A percentile compares a stretch with the other conserved stretches of the same genome.
Evolutionary conservation across 495 filamentous ascomycete species (phyloP).

Genomic region (Melanomma pulvis-pyrius): DNA sequence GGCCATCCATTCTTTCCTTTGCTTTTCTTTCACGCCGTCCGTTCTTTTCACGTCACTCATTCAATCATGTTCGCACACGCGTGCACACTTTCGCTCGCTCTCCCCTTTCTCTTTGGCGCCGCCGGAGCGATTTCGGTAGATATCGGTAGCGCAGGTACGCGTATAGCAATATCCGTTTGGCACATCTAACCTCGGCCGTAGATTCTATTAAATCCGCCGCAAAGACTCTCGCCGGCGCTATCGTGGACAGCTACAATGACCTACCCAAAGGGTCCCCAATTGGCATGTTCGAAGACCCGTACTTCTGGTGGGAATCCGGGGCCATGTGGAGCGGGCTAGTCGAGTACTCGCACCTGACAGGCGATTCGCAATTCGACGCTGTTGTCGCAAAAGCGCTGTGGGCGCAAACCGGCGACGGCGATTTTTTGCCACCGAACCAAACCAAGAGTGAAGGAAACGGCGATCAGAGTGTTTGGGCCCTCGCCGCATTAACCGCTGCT

Average conservation of each 20-base stretch:
- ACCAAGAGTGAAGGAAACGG: slow-evolving; percentile 71
- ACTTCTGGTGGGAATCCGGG: slow-evolving; percentile 46
- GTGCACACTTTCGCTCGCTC: not conserved
- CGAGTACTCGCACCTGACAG: slow-evolving; percentile 33
- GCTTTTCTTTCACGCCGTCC: too few relatives aligned
- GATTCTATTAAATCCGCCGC: slow-evolving; percentile 20
- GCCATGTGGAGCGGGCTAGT: slow-evolving; percentile 28
- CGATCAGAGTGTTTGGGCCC: slow-evolving; percentile 81
- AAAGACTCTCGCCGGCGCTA: slow-evolving; percentile 5
- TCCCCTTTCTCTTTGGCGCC: not conserved
- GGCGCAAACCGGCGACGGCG: slow-evolving; percentile 39
- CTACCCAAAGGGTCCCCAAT: not conserved
- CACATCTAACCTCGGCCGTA: not conserved
- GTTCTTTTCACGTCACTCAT: not conserved
- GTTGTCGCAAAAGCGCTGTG: slow-evolving; percentile 37
- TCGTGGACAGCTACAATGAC: slow-evolving; percentile 1
- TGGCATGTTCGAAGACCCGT: not conserved
- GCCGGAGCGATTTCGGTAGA: not conserved
- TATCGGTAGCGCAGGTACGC: slow-evolving; percentile 1
- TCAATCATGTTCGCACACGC: not conserved
- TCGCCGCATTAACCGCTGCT: slow-evolving; percentile 71
- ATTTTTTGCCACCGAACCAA: slow-evolving; percentile 42
- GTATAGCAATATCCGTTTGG: not conserved
- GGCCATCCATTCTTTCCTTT: not conserved
- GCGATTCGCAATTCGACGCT: slow-evolving; percentile 39